Percentiles rank a stretch among this genome's conserved stretches.
phyloP scores from a whole-genome alignment of 2,329 filamentous ascomycete genomes.

The Hypoxylon sp. region DNA sequence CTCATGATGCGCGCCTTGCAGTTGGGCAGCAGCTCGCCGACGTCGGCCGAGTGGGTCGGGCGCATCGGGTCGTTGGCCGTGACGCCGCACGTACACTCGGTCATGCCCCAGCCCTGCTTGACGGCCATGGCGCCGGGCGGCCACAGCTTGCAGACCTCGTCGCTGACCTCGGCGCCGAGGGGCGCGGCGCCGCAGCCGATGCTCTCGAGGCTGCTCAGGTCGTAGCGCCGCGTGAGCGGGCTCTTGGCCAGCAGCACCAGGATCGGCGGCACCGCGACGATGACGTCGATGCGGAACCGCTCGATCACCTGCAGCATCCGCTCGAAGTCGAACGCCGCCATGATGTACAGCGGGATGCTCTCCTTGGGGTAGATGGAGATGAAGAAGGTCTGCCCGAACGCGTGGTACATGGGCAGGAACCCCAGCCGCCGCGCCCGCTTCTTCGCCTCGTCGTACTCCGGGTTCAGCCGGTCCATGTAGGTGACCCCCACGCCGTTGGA shows the following conservation, averaged over 20 bases:
- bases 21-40: conserved; percentile 76
- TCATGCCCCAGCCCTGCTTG: conserved; percentile 87
- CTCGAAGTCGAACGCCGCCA: conserved; percentile 79
- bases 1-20: conserved; percentile 72
- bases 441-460: conserved; percentile 55
- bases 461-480: conserved; percentile 54
- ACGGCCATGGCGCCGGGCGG: conserved; percentile 47
- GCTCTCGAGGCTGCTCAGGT: conserved; percentile 69
- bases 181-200: conserved; percentile 76
- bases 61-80: conserved; percentile 67
- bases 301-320: conserved; percentile 74
- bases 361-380: conserved; percentile 65
- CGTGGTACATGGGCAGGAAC: conserved; percentile 81
- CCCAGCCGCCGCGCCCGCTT: conserved; percentile 59
- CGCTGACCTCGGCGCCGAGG: conserved; percentile 62
- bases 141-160: conserved; percentile 67
- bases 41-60: conserved; percentile 51
- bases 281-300: conserved; percentile 70
- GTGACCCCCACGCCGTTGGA: conserved; percentile 71
- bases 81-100: conserved; percentile 77
- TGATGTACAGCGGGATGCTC: conserved; percentile 76
- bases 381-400: conserved; percentile 75
- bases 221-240: conserved; percentile 69
- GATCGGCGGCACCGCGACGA: conserved; percentile 77
- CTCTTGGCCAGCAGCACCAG: conserved; percentile 77